phyloP scores from a whole-genome alignment of 345 rosid genomes.

The Arabis hirsuta region DNA sequence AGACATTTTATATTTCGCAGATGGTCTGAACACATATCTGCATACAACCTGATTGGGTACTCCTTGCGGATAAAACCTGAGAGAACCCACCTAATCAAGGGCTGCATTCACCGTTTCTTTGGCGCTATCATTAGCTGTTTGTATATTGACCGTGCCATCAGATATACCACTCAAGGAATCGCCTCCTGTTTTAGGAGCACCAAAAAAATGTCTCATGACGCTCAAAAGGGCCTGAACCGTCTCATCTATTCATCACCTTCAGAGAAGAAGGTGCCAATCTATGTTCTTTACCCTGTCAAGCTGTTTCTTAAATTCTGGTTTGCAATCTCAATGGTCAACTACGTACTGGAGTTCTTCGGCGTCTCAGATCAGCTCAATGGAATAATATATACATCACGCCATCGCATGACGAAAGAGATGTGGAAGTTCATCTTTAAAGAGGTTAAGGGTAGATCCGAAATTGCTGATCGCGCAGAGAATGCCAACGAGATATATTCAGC shows the following conservation, averaged over 20 bases:
- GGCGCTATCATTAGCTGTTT: neutral
- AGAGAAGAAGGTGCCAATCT: neutral
- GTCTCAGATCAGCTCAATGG: constrained; percentile 37
- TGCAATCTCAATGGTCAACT: neutral
- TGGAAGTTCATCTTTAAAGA: constrained; percentile 52
- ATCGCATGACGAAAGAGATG: constrained; percentile 46
- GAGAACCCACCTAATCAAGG: constrained; percentile 25
- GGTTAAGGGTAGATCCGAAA: constrained; percentile 39
- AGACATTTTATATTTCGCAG: constrained; percentile 46
- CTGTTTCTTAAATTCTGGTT: neutral
- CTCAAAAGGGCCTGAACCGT: neutral
- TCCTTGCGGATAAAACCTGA: constrained; percentile 39
- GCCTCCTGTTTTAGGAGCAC: neutral
- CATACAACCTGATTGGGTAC: constrained; percentile 50
- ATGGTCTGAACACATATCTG: constrained; percentile 51
- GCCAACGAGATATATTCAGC: constrained; percentile 46
- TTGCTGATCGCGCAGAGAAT: constrained; percentile 41
- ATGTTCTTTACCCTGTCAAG: neutral
- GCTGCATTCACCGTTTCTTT: neutral
- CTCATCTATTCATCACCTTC: neutral
- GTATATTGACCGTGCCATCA: too few relatives aligned
- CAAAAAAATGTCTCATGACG: too few relatives aligned
- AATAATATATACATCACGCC: constrained; percentile 35
- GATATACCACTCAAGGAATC: neutral
- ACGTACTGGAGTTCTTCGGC: constrained; percentile 25